A percentile compares a stretch with the other conserved stretches of the same genome.
Evolutionary conservation across 2,329 filamentous ascomycete genomes (phyloP).

Genomic region (Apiospora koreana): DNA sequence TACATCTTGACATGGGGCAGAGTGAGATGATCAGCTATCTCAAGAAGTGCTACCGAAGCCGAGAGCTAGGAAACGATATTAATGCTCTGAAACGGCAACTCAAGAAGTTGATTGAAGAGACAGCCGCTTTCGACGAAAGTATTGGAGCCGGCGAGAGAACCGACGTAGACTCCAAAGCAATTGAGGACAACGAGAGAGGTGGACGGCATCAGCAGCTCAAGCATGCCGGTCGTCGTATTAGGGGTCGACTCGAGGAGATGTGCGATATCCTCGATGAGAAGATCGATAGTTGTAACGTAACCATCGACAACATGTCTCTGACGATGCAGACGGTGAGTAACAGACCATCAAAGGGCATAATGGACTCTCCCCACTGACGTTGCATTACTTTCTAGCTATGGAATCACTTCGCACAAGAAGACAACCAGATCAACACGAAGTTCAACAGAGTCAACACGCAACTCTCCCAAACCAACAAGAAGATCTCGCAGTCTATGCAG

Average conservation of each 20-base stretch:
- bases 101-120: background rate
- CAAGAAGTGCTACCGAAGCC: background rate
- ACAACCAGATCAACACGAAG: constrained; percentile 18
- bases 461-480: constrained; percentile 25
- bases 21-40: background rate
- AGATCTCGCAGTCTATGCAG: constrained; percentile 25
- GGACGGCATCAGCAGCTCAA: background rate
- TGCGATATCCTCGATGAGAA: constrained; percentile 22
- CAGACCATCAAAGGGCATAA: too few species aligned
- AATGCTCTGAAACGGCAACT: background rate
- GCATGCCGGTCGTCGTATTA: background rate
- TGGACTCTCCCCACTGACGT: background rate
- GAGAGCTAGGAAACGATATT: background rate
- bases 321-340: constrained; percentile 28
- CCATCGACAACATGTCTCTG: constrained; percentile 26
- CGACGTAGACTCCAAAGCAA: background rate
- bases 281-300: constrained; percentile 28
- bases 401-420: constrained; percentile 29
- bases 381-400: constrained; percentile 22
- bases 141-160: background rate
- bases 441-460: constrained; percentile 21
- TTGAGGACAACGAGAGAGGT: background rate
- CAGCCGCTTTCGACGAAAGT: background rate
- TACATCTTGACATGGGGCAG: background rate
- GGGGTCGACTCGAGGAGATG: background rate